A percentile compares a stretch with the other conserved stretches of the same genome.
phyloP scores from a whole-genome alignment of 2,329 filamentous ascomycete genomes.

The Monosporascus cannonballus region DNA sequence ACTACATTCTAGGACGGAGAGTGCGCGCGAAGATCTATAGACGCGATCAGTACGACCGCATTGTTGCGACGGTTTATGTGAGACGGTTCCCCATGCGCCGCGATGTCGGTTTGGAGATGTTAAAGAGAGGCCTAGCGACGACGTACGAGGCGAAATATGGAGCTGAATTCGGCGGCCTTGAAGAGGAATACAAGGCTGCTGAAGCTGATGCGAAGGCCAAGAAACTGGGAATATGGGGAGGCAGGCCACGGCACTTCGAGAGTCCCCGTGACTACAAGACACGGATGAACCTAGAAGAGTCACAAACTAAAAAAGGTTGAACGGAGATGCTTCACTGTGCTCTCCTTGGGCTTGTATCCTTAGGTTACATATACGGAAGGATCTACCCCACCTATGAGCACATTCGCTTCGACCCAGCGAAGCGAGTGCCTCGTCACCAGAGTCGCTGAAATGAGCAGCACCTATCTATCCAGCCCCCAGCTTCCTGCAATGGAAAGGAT shows the following conservation, averaged over 20 bases:
- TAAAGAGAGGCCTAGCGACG: slow-evolving; percentile 77
- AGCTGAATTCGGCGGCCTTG: slow-evolving; percentile 75
- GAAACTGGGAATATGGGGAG: slow-evolving; percentile 70
- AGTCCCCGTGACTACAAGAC: slow-evolving; percentile 86
- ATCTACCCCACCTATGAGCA: not conserved
- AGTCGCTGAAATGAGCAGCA: no score
- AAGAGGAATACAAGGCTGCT: slow-evolving; percentile 57
- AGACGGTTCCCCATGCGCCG: slow-evolving; percentile 61
- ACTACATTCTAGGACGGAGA: slow-evolving; percentile 62
- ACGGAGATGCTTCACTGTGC: slow-evolving; percentile 4
- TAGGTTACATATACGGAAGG: not conserved
- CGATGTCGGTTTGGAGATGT: slow-evolving; percentile 87
- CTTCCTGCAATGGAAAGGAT: no score
- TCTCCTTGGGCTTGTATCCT: not conserved
- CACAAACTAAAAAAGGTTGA: slow-evolving; percentile 10
- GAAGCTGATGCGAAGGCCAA: slow-evolving; percentile 61
- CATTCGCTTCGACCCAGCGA: no score
- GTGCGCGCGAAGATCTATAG: slow-evolving; percentile 80
- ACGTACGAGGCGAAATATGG: slow-evolving; percentile 91
- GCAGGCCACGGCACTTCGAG: slow-evolving; percentile 59
- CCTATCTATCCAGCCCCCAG: no score
- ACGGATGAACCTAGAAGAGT: slow-evolving; percentile 30
- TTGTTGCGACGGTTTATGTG: slow-evolving; percentile 80
- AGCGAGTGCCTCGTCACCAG: no score
- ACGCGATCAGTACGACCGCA: slow-evolving; percentile 85